Evolutionary conservation across 257 asterid species (phyloP).

Genomic region (Primulina huaijiensis): DNA sequence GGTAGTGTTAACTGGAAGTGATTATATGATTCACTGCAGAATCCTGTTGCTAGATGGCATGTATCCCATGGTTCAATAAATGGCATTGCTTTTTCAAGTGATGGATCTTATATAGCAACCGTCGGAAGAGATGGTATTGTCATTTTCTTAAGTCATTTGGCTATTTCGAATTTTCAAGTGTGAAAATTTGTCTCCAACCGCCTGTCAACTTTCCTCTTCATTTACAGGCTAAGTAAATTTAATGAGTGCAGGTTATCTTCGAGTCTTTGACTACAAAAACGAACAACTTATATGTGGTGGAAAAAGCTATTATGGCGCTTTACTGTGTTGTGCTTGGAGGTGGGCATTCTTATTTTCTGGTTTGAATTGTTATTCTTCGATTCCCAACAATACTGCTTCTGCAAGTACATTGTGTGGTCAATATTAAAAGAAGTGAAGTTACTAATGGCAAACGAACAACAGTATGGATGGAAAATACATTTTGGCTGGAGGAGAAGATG

Average conservation of each 20-base stretch:
- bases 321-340: slow-evolving; percentile 99
- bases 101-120: slow-evolving; percentile 77
- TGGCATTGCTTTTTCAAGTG: slow-evolving; percentile 66
- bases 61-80: slow-evolving; percentile 52
- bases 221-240: slow-evolving; percentile 23
- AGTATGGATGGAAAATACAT: slow-evolving; percentile 96
- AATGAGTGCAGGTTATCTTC: slow-evolving; percentile 68
- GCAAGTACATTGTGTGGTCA: slow-evolving; percentile 18
- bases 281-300: slow-evolving; percentile 93
- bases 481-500: slow-evolving; percentile 99
- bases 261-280: slow-evolving; percentile 86
- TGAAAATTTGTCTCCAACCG: slow-evolving; percentile 11
- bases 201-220: slow-evolving; percentile 1
- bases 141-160: slow-evolving; percentile 26
- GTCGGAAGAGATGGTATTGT: slow-evolving; percentile 87
- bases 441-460: slow-evolving; percentile 48
- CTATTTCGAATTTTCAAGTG: slow-evolving; percentile 1
- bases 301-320: slow-evolving; percentile 96
- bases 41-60: slow-evolving; percentile 62
- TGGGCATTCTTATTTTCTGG: slow-evolving; percentile 26
- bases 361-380: not conserved
- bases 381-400: slow-evolving; percentile 12
- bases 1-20: not conserved
- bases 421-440: slow-evolving; percentile 29
- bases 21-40: slow-evolving; percentile 23